Evolutionary conservation across 148 eudicot species (phyloP), one percentile per base, ranked within the genome.

Genomic region (Polygonum maritimum): DNA sequence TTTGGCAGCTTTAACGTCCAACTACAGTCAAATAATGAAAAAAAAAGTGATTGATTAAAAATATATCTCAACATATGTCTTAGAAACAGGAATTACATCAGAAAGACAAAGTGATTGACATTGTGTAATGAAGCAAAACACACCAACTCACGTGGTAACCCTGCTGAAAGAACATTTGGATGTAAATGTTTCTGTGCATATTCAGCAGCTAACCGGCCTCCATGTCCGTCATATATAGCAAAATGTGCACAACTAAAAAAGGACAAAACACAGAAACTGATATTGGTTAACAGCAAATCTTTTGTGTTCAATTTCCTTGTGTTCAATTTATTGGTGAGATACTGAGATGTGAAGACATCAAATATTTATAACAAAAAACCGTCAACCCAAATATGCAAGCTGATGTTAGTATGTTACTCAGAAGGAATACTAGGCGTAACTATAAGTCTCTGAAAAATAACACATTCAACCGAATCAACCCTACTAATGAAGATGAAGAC

Each of bases 91-190:
- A 67, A 38, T 35, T 67, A 36, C 10, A 67, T 7, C 21, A 67
- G 45, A 38, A 36, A 60, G 38, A 3, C 9, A 65, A 33, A 26
- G 31, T 26, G 31, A 26, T 26, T 26, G 31, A 1, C 35, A 21
- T 57, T 21, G 19, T 57, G 63, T 19, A 22, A 19, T 57, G 63
- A 67, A 38, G 15, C 71, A 36, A 85, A 79, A 92, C 97, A 92
- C 88, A 92, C 97, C 97, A 83, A 92, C 97, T 92, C 97, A 92
- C 94, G 97, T 92, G 94, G 92, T 87, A 92, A 89, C 89, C 97
- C 97, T 38, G 90, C 97, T n/a, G 85, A 82, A 70, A 89, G 86
- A 82, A 92, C 91, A 79, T 86, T 87, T 41, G 69, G 51, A 79
- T 89, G 94, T 79, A 92, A 79, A 85, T 92, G 89, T 73, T 87